A percentile compares a stretch with the other conserved stretches of the same genome.
Conservation (phyloP, 495 filamentous ascomycete genomes). For the Daldinia vernicosa region DNA sequence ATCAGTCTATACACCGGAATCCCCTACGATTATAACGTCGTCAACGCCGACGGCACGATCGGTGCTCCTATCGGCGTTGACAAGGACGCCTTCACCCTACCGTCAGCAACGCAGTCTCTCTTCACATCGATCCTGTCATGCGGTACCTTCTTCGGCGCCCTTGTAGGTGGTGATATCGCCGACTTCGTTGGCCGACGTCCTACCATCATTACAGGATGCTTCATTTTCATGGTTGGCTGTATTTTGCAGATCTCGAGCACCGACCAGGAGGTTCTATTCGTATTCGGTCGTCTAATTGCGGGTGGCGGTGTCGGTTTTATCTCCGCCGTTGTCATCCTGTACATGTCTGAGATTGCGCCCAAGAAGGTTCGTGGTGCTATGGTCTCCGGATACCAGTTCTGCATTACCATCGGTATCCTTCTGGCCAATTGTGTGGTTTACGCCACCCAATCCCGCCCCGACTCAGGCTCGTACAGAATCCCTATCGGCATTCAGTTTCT, state of each 20-base stretch:
- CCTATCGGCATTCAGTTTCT: conserved; percentile 73
- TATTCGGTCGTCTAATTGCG: conserved; percentile 69
- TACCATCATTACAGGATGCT: conserved; percentile 68
- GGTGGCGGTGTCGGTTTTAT: conserved; percentile 69
- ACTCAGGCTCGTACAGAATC: conserved; percentile 75
- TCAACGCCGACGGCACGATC: conserved; percentile 24
- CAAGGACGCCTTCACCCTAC: conserved; percentile 53
- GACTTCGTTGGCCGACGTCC: conserved; percentile 69
- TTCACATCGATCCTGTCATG: conserved; percentile 72
- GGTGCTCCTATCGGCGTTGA: conserved; percentile 50
- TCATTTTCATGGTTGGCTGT: conserved; percentile 65
- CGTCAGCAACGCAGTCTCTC: conserved; percentile 62
- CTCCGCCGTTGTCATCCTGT: conserved; percentile 68
- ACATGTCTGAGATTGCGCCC: conserved; percentile 74
- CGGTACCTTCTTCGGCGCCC: conserved; percentile 73
- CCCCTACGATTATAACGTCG: conserved; percentile 59
- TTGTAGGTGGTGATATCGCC: conserved; percentile 68
- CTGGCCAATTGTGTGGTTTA: conserved; percentile 72
- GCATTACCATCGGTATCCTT: conserved; percentile 75
- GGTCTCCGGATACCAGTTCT: conserved; percentile 76
- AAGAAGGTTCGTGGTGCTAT: conserved; percentile 73
- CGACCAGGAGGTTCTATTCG: conserved; percentile 69
- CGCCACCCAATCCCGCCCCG: conserved; percentile 64
- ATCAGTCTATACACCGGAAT: conserved; percentile 58
- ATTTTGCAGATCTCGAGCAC: conserved; percentile 67